These are phyloP conservation scores for Petunia hybrid DNA, from an alignment of 305 asterid species.

Conservation along the genomic window DNA sequence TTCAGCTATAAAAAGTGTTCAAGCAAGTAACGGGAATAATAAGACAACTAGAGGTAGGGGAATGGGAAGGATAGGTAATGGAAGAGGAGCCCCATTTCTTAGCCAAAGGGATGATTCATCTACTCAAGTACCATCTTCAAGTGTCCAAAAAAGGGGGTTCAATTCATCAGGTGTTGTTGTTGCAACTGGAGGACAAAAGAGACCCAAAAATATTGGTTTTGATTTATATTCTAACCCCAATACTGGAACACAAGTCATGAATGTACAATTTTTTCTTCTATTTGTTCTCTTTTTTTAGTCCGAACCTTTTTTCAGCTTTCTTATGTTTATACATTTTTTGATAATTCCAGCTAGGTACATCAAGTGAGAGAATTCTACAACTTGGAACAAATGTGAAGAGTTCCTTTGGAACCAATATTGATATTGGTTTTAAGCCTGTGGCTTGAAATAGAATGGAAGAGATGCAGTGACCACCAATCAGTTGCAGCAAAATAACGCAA, in stretches of 20 bases:
- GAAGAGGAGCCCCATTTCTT: background rate
- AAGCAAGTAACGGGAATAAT: background rate
- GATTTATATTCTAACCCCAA: background rate
- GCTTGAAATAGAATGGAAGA: background rate
- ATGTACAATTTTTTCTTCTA: background rate
- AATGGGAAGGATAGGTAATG: background rate
- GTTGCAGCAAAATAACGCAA: background rate
- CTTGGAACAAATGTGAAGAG: background rate
- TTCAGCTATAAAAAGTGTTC: background rate
- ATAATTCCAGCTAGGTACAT: background rate
- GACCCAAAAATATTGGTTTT: background rate
- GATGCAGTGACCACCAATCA: background rate
- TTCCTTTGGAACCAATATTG: background rate
- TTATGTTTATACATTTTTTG: background rate
- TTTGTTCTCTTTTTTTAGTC: background rate
- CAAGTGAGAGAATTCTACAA: background rate
- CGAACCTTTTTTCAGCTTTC: background rate
- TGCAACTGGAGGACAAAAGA: background rate
- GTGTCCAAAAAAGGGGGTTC: background rate
- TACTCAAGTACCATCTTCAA: background rate
- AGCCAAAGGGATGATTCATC: background rate
- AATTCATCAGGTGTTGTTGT: background rate
- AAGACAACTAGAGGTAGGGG: background rate
- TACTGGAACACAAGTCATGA: background rate
- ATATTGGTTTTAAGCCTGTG: background rate